Base-by-base conservation (phyloP, 2,329 filamentous ascomycete genomes). In the Pseudogymnoascus sp. region DNA sequence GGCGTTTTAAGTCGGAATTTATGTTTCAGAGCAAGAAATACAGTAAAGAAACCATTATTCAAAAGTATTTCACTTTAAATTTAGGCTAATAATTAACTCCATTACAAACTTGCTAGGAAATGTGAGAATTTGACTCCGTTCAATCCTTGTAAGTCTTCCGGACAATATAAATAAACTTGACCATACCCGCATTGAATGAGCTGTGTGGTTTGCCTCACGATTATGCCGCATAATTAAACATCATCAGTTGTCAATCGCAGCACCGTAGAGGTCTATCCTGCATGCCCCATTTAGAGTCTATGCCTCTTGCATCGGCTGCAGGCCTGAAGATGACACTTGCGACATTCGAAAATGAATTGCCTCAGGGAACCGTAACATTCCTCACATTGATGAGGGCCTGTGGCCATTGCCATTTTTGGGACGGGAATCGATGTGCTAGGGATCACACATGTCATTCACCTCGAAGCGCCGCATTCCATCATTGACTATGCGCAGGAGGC, bases 291-390 rank as follows among this genome's bases (percentile, higher is more conserved):
- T 65, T 60, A 77, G 15, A 79, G 68, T 18, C 78, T 74, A 63
- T 83, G 79, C 45, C 65, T 74, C 31, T 75, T 69, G 62, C 81
- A 84, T 3, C 74, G 68, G n/a, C 74, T 71, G 61, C 81, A 84
- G 18, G 74, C 77, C 67, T 73, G 69, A 3, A 80, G 68, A 3
- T 69, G 69, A 62, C 81, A 84, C 58, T 75, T 72, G 0, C 40
- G 58, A 63, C 82, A 82, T 62, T 80, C 75, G 31, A 74, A 79
- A 10, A 83, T 80, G 64, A 72, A 84, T 0, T 64, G 0, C 0
- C 69, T 73, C 48, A 82, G 69, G 1, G 29, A 10, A n/a, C 78
- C 52, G 6, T 65, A 64, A 64, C 80, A 83, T 62, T 78, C 73
- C 45, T 79, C 75, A 55, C 80, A 82, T 0, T n/a, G 59, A 33